Evolutionary conservation across 2,329 filamentous ascomycete genomes (phyloP).

Genomic region (Trichoderma guizhouense): DNA sequence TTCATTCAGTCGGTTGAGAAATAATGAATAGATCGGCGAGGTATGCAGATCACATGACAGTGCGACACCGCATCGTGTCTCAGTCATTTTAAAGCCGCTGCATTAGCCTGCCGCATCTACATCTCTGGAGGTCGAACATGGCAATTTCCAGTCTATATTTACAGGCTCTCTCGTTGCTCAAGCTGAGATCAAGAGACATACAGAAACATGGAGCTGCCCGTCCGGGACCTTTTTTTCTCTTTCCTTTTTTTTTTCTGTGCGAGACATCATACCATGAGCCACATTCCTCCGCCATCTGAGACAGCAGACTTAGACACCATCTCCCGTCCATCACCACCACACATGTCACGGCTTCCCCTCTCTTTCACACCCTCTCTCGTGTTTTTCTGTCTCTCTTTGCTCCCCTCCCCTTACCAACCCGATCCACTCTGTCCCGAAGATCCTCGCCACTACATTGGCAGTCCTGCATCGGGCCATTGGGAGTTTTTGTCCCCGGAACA

Average conservation of each 20-base stretch:
- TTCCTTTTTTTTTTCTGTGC: not conserved
- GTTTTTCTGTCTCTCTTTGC: not conserved
- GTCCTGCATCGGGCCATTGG: not conserved
- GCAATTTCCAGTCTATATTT: not conserved
- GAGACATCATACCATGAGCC: not conserved
- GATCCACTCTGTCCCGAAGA: not conserved
- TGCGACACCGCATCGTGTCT: constrained; percentile 6
- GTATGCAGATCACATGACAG: constrained; percentile 5
- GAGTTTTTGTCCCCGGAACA: not conserved
- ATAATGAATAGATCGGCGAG: not conserved
- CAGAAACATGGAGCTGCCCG: not conserved
- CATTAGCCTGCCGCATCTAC: not conserved
- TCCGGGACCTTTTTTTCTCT: not conserved
- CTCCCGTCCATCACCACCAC: not conserved
- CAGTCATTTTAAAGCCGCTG: not conserved
- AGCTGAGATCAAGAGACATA: not conserved
- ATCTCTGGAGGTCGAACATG: not conserved
- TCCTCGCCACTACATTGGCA: not conserved
- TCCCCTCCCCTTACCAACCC: not conserved
- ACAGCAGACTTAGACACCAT: constrained; percentile 7
- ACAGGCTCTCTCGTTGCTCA: not conserved
- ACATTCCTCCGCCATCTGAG: constrained; percentile 9
- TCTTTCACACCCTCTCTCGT: constrained; percentile 16
- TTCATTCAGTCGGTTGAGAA: not conserved
- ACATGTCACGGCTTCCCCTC: not conserved